Evolutionary conservation across 2,329 filamentous ascomycete species (phyloP).

Genomic region (Cercospora sesami): DNA sequence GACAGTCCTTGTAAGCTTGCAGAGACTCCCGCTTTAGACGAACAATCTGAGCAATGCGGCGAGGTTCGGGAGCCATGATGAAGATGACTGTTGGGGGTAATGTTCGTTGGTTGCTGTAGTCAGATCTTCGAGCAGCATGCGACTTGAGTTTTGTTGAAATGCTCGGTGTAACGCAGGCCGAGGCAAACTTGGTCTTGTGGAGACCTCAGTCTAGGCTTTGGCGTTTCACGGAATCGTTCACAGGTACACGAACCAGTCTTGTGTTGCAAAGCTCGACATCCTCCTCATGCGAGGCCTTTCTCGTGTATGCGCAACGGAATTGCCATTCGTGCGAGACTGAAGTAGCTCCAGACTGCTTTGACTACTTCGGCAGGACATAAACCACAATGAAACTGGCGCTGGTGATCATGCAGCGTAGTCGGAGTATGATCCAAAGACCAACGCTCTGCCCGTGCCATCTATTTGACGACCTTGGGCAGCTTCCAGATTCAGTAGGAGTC

Average conservation of each 20-base stretch:
- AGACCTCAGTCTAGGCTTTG: background rate
- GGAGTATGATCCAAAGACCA: conserved; percentile 57
- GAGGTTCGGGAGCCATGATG: conserved; percentile 32
- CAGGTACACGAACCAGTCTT: background rate
- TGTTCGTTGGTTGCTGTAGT: background rate
- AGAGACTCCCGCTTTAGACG: conserved; percentile 67
- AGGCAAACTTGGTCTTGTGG: conserved; percentile 10
- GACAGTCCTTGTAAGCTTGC: conserved; percentile 70
- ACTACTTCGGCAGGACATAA: background rate
- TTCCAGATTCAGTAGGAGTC: conserved; percentile 66
- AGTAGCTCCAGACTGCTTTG: background rate
- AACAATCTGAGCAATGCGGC: conserved; percentile 70
- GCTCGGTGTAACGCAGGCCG: conserved; percentile 10
- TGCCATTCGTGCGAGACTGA: background rate
- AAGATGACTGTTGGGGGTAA: background rate
- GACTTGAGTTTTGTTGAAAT: background rate
- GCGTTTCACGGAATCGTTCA: background rate
- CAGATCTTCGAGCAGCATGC: background rate
- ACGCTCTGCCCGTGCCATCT: conserved; percentile 62
- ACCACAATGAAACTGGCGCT: background rate
- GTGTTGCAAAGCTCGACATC: background rate
- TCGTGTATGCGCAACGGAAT: background rate
- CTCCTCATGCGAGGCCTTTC: background rate
- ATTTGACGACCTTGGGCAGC: conserved; percentile 62
- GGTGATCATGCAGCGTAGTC: conserved; percentile 7